Percentiles rank a stretch among this genome's conserved stretches.
Conservation (phyloP, 257 asterid genomes). For the Rehmannia glutinosa region DNA sequence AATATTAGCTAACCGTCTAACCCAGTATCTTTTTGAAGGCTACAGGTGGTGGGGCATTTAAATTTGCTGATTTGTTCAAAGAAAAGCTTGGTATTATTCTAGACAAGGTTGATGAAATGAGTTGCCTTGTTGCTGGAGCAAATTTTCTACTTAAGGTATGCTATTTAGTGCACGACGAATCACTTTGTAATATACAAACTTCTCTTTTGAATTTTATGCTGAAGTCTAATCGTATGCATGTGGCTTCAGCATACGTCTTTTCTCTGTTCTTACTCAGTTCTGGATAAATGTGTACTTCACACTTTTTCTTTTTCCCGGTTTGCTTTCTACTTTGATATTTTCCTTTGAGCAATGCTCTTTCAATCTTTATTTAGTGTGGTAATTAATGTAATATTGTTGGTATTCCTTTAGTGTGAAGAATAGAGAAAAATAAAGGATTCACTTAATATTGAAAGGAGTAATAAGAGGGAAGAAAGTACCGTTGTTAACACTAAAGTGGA, state of each 20-base stretch:
- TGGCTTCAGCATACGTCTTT: background rate
- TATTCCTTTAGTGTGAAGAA: too few species aligned
- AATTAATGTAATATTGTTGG: too few species aligned
- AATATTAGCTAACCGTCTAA: conserved; percentile 16
- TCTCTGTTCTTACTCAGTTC: background rate
- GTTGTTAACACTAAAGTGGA: too few species aligned
- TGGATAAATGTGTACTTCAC: background rate
- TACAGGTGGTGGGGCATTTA: conserved; percentile 99
- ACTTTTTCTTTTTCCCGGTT: background rate
- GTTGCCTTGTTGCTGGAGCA: conserved; percentile 90
- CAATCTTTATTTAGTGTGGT: background rate
- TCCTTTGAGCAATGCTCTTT: background rate
- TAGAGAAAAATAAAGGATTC: too few species aligned
- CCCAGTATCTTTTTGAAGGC: conserved; percentile 58
- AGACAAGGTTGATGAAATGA: conserved; percentile 97
- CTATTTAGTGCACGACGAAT: conserved; percentile 1
- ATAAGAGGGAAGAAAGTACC: too few species aligned
- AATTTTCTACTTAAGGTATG: conserved; percentile 90
- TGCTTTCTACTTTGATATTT: background rate
- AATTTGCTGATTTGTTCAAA: conserved; percentile 79
- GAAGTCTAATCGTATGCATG: background rate
- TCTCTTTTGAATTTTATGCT: conserved; percentile 3
- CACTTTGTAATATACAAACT: background rate
- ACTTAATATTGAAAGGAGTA: too few species aligned
- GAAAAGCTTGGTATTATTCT: conserved; percentile 80